Evolutionary conservation across 2,329 filamentous ascomycete species (phyloP).

Genomic region (Tolypocladium pustulatum): DNA sequence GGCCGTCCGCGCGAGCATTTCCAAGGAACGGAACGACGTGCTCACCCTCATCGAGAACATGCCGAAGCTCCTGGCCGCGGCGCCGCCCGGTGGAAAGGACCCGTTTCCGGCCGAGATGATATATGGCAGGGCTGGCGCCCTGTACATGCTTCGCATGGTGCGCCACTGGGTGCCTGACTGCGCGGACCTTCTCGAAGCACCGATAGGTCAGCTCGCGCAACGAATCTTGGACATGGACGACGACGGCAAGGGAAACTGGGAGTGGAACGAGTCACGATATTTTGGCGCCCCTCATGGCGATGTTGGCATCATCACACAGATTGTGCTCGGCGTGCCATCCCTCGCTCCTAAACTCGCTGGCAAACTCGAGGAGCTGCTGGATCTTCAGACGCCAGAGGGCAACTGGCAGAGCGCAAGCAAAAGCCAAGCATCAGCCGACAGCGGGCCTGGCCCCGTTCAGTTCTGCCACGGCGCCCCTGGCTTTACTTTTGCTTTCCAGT

Average conservation of each 20-base stretch:
- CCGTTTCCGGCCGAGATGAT: constrained; percentile 48
- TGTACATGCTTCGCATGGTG: constrained; percentile 58
- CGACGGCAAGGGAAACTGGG: constrained; percentile 40
- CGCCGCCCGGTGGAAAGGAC: constrained; percentile 16
- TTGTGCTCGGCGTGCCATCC: constrained; percentile 46
- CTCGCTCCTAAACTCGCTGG: constrained; percentile 42
- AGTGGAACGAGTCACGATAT: constrained; percentile 52
- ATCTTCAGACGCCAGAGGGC: constrained; percentile 48
- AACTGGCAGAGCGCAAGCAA: constrained; percentile 47
- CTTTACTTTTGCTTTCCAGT: constrained; percentile 46
- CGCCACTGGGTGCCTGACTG: constrained; percentile 43
- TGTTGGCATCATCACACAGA: constrained; percentile 61
- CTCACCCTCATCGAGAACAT: constrained; percentile 29
- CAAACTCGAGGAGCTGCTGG: constrained; percentile 44
- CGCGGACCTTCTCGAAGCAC: constrained; percentile 35
- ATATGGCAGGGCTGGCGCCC: constrained; percentile 55
- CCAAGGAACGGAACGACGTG: constrained; percentile 25
- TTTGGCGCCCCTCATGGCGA: constrained; percentile 58
- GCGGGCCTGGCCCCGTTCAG: constrained; percentile 34
- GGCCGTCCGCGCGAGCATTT: constrained; percentile 33
- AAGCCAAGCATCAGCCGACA: constrained; percentile 23
- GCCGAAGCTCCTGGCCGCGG: constrained; percentile 16
- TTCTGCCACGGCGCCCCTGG: constrained; percentile 60
- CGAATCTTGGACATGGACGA: constrained; percentile 43
- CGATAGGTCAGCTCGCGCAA: constrained; percentile 45